Evolutionary conservation across 805 yeast species (phyloP).

Genomic region (Hemisphaericaspora nanyangensis): DNA sequence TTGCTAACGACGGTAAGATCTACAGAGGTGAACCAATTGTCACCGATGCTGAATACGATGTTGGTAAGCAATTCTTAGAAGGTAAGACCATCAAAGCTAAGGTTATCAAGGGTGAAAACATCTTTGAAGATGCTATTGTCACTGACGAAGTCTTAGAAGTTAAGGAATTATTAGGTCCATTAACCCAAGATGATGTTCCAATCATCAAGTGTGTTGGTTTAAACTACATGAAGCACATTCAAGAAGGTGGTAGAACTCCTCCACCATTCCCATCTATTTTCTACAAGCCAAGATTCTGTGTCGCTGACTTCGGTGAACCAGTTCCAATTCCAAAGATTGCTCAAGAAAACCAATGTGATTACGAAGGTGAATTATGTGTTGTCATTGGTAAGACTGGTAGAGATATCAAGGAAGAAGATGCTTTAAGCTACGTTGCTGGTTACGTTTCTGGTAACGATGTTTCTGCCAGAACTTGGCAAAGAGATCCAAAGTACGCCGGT

Average conservation of each 20-base stretch:
- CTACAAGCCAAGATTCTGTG: slow-evolving; percentile 46
- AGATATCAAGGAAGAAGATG: slow-evolving; percentile 40
- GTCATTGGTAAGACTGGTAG: slow-evolving; percentile 50
- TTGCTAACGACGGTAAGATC: slow-evolving; percentile 39
- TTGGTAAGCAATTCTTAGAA: slow-evolving; percentile 15
- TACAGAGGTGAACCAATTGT: slow-evolving; percentile 50
- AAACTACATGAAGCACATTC: slow-evolving; percentile 44
- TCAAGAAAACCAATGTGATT: slow-evolving; percentile 41
- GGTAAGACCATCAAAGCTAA: slow-evolving; percentile 37
- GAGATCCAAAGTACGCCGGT: slow-evolving; percentile 32
- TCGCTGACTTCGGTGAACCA: slow-evolving; percentile 40
- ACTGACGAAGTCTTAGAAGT: slow-evolving; percentile 29
- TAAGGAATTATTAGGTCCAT: slow-evolving; percentile 12
- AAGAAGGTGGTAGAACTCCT: slow-evolving; percentile 35
- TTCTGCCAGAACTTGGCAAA: slow-evolving; percentile 56
- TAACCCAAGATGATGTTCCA: slow-evolving; percentile 11
- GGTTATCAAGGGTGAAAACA: slow-evolving; percentile 42
- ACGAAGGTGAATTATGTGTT: slow-evolving; percentile 52
- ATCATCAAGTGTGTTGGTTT: slow-evolving; percentile 48
- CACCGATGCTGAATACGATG: slow-evolving; percentile 26
- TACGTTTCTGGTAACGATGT: slow-evolving; percentile 55
- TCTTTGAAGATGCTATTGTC: slow-evolving; percentile 31
- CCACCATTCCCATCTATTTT: slow-evolving; percentile 50
- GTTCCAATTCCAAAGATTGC: slow-evolving; percentile 41
- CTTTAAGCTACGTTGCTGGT: slow-evolving; percentile 46